These are phyloP conservation scores for Fusarium cyanostomum DNA, from an alignment of 2,329 filamentous ascomycete genomes.

Conservation along the genomic window DNA sequence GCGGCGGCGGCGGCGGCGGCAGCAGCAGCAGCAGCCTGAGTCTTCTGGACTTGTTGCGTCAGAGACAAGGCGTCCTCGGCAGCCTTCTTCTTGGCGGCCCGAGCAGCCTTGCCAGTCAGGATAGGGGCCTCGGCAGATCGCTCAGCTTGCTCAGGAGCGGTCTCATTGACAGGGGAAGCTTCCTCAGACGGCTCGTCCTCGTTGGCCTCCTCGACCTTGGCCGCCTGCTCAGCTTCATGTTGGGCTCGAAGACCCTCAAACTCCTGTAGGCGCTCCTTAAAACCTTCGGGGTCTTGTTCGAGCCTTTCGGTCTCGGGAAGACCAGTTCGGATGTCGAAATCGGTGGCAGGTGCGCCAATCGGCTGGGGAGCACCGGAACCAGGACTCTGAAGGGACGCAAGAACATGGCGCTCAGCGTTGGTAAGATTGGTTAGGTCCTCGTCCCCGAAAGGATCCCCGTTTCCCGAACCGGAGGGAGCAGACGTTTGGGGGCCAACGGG, in stretches of 20 bases:
- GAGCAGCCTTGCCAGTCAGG: conserved; percentile 39
- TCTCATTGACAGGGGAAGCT: conserved; percentile 12
- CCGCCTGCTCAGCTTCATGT: conserved; percentile 66
- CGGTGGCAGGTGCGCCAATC: conserved; percentile 48
- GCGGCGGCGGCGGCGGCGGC: conserved; percentile 39
- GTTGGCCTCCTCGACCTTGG: conserved; percentile 42
- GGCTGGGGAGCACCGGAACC: conserved; percentile 48
- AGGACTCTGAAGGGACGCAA: conserved; percentile 51
- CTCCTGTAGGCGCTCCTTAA: conserved; percentile 79
- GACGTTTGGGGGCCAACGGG: conserved; percentile 47
- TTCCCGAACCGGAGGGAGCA: conserved; percentile 44
- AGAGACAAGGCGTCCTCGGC: conserved; percentile 67
- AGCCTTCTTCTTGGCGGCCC: conserved; percentile 47
- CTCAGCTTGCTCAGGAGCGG: conserved; percentile 23
- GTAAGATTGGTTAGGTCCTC: conserved; percentile 78
- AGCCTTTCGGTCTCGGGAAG: conserved; percentile 63
- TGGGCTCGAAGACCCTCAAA: conserved; percentile 83
- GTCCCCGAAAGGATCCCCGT: conserved; percentile 67
- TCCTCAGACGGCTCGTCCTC: conserved; percentile 48
- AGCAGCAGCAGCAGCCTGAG: conserved; percentile 60
- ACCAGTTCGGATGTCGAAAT: conserved; percentile 53
- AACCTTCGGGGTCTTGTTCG: conserved; percentile 65
- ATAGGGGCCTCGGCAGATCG: conserved; percentile 17
- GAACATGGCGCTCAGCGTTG: conserved; percentile 62
- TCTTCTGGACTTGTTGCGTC: conserved; percentile 86